Conservation (phyloP, 495 filamentous ascomycete species). For the Penicillium dipodomyicola region DNA sequence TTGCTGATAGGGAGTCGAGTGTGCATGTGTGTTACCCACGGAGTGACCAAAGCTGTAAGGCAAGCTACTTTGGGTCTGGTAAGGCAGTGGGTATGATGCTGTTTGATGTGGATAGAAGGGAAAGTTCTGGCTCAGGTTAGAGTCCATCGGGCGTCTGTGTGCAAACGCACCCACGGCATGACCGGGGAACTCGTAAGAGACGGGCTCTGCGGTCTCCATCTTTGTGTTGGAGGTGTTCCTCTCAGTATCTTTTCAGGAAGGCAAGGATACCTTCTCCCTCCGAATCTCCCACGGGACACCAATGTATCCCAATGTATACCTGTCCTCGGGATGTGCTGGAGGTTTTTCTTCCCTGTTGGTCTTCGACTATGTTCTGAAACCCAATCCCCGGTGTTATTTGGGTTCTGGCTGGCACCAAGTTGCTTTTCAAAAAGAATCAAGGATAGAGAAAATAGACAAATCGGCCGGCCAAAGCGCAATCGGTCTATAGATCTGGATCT, state of each 20-base stretch:
- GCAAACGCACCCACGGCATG: slow-evolving; percentile 39
- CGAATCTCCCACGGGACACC: slow-evolving; percentile 1
- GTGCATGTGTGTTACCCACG: slow-evolving; percentile 33
- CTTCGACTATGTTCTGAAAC: neutral
- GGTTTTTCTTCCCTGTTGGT: neutral
- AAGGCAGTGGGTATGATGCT: slow-evolving; percentile 37
- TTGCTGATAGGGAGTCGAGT: slow-evolving; percentile 38
- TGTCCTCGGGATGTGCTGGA: neutral
- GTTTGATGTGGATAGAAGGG: slow-evolving; percentile 42
- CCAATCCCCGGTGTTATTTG: slow-evolving; percentile 11
- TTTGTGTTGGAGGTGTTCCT: slow-evolving; percentile 3
- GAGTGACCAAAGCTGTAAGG: slow-evolving; percentile 38
- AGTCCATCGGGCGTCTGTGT: slow-evolving; percentile 40
- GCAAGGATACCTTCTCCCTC: slow-evolving; percentile 6
- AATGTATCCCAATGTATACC: slow-evolving; percentile 9
- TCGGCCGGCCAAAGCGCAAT: slow-evolving; percentile 15
- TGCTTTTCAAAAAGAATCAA: slow-evolving; percentile 19
- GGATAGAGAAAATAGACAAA: slow-evolving; percentile 16
- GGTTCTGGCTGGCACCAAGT: slow-evolving; percentile 19
- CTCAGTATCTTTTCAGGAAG: neutral
- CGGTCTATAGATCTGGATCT: slow-evolving; percentile 12
- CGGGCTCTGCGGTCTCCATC: slow-evolving; percentile 48
- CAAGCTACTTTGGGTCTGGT: slow-evolving; percentile 36
- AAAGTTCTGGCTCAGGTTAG: slow-evolving; percentile 33
- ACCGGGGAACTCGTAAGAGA: slow-evolving; percentile 43